These are phyloP conservation scores for Phaseolus lunatus DNA, from an alignment of 306 rosid genomes.

Conservation along the genomic window DNA sequence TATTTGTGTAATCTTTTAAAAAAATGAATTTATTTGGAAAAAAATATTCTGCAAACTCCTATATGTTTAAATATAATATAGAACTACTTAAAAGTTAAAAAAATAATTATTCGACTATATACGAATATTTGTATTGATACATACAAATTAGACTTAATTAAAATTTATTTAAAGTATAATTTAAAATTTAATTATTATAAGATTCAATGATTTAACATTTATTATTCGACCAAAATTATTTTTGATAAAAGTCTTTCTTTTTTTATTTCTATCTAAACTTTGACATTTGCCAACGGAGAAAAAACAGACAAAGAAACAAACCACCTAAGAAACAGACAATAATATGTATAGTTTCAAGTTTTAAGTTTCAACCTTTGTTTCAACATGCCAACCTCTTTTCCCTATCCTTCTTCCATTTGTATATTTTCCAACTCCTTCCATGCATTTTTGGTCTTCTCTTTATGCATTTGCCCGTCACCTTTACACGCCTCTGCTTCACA, in stretches of 20 bases:
- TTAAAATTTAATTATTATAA: neutral
- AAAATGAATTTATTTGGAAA: too few relatives aligned
- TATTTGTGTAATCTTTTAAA: too few relatives aligned
- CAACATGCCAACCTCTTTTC: conserved; percentile 38
- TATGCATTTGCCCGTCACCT: neutral
- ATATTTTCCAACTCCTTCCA: neutral
- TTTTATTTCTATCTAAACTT: neutral
- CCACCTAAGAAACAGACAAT: conserved; percentile 37
- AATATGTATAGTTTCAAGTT: neutral
- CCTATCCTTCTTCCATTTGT: neutral
- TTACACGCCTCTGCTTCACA: neutral
- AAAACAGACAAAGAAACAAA: neutral
- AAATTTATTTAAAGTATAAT: neutral
- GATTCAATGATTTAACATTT: neutral
- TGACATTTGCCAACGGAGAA: conserved; percentile 42
- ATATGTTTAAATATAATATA: too few relatives aligned
- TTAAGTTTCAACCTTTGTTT: neutral
- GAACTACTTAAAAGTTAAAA: too few relatives aligned
- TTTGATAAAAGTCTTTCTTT: neutral
- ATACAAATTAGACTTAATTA: too few relatives aligned
- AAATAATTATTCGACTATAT: too few relatives aligned
- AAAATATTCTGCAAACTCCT: too few relatives aligned
- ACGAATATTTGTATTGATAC: neutral
- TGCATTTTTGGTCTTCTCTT: neutral
- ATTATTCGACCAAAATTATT: neutral